Percentiles rank a stretch among this genome's conserved stretches.
These are phyloP conservation scores for Aureoboletus auriporus DNA, from an alignment of 768 basidiomycete species.

Conservation along the genomic window DNA sequence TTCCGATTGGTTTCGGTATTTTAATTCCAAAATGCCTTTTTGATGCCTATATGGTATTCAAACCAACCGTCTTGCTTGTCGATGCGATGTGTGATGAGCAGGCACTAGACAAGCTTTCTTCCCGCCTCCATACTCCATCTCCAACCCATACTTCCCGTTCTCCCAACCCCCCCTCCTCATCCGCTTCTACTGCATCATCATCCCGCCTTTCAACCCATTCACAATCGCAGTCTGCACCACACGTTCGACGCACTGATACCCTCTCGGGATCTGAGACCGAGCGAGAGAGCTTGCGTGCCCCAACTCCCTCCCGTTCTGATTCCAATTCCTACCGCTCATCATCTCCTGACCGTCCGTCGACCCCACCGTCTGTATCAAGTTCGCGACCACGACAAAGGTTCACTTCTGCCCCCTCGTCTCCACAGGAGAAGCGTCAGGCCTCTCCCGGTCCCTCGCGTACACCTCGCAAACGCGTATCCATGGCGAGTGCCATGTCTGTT, in stretches of 20 bases:
- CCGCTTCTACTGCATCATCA: constrained; percentile 33
- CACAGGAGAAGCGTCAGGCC: constrained; percentile 34
- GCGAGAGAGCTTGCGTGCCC: constrained; percentile 49
- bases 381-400: constrained; percentile 37
- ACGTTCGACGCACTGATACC: constrained; percentile 30
- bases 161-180: constrained; percentile 30
- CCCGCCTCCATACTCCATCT: constrained; percentile 55
- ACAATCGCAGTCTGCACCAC: constrained; percentile 25
- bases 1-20: constrained; percentile 4
- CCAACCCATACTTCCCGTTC: constrained; percentile 41
- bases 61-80: background rate
- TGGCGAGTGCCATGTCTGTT: constrained; percentile 29
- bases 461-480: constrained; percentile 41
- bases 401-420: constrained; percentile 47
- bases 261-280: constrained; percentile 83
- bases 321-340: constrained; percentile 33
- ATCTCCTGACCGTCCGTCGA: constrained; percentile 35
- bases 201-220: constrained; percentile 35
- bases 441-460: constrained; percentile 40
- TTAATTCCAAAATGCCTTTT: constrained; percentile 3
- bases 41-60: constrained; percentile 19
- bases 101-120: constrained; percentile 69
- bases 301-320: constrained; percentile 28
- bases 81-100: constrained; percentile 21
- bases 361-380: constrained; percentile 31